Base-by-base conservation (phyloP, 192 early-diverging fungal genomes). In the Mortierella claussenii region DNA sequence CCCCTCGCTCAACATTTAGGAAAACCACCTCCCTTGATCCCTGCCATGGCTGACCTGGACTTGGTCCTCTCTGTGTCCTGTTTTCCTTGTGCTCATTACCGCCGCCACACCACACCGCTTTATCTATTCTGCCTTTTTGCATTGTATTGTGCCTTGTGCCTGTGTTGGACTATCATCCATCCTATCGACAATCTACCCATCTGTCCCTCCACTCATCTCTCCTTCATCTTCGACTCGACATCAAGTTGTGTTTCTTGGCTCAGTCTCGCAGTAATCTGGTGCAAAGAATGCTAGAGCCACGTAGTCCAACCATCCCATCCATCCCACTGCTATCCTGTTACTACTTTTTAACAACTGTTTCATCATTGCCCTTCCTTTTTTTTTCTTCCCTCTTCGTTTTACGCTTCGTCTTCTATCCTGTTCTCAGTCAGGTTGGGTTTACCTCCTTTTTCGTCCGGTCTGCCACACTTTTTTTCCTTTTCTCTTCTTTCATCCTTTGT, bases 21-120 rank as follows among this genome's bases (percentile, higher is more conserved):
- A 55, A 67, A 51, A 68, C 65, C 55, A 58, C 55, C 54, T 58
- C 55, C 65, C 36, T 68, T 37, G 49, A 30, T 45, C 24, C 15
- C 27, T 28, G 5, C 24, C 18, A 20, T 48, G 31, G 0, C 17
- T 36, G 32, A 52, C 37, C 44, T 31, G 23, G 37, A 40, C 13
- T 40, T 40, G 37, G 13, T 40, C 13, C 37, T 13, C 7, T 40
- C 13, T 40, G 37, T 13, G 7, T 40, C 7, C 7, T 40, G 13
- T 10, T 13, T 40, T 13, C 37, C 13, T 7, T 40, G 23, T 36
- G 23, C 27, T 21, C 30, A 42, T 65, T 65, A 65, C 51, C 62
- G 53, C 53, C 53, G 48, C 53, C 63, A 55, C 63, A 55, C 63
- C 55, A 57, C 48, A 48, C 28, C 30, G 43, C 32, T 24, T n/a